Evolutionary conservation across 2,329 filamentous ascomycete genomes (phyloP).

Genomic region (Ophiostoma sp.): DNA sequence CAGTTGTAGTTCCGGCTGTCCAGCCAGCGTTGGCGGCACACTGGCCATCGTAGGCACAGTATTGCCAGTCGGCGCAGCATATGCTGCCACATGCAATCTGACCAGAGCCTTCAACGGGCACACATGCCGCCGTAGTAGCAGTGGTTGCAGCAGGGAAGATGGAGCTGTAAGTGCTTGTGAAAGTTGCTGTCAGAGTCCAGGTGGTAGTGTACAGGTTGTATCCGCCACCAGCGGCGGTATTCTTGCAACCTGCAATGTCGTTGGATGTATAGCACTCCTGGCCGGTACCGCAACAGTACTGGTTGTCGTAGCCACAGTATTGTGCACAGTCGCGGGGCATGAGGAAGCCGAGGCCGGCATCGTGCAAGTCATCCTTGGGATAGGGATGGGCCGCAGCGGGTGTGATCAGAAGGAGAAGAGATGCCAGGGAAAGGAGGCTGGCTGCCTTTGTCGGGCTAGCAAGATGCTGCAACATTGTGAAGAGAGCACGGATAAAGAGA

Average conservation of each 20-base stretch:
- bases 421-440: slow-evolving; percentile 16
- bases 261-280: slow-evolving; percentile 49
- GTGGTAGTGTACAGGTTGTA: slow-evolving; percentile 47
- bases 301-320: slow-evolving; percentile 51
- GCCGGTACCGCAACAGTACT: slow-evolving; percentile 50
- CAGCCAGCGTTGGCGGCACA: slow-evolving; percentile 49
- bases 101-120: slow-evolving; percentile 44
- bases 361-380: slow-evolving; percentile 46
- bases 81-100: slow-evolving; percentile 61
- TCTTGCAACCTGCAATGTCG: slow-evolving; percentile 48
- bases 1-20: slow-evolving; percentile 25
- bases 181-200: slow-evolving; percentile 56
- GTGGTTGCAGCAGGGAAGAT: slow-evolving; percentile 41
- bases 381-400: slow-evolving; percentile 44
- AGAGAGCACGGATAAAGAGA: not conserved
- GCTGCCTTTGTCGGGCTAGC: slow-evolving; percentile 6
- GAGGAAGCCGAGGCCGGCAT: slow-evolving; percentile 47
- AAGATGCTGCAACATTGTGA: slow-evolving; percentile 18
- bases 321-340: slow-evolving; percentile 46
- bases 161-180: slow-evolving; percentile 55
- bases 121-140: slow-evolving; percentile 42
- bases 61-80: slow-evolving; percentile 66
- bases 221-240: slow-evolving; percentile 33
- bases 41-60: slow-evolving; percentile 55
- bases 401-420: slow-evolving; percentile 18